Conservation (phyloP, 768 basidiomycete species). For the Rhodotorula kratochvilovae region DNA sequence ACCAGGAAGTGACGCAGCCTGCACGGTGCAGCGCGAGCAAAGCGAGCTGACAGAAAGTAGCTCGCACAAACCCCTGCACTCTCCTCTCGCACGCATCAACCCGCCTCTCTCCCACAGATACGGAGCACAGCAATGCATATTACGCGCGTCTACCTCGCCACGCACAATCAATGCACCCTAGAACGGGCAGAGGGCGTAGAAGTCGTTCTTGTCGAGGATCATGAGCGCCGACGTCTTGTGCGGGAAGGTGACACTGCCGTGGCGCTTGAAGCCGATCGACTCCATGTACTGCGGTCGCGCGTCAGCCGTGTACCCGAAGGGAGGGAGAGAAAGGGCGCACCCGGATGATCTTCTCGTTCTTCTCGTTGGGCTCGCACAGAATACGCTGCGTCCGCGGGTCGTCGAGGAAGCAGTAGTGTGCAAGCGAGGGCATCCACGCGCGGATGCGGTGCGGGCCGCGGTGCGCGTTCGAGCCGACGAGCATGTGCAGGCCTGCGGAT, state of each 20-base stretch:
- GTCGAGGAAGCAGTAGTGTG: conserved; percentile 39
- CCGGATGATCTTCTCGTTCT: conserved; percentile 33
- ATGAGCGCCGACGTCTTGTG: conserved; percentile 39
- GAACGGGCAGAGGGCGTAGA: conserved; percentile 30
- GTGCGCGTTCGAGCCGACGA: conserved; percentile 36
- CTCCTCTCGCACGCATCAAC: no score
- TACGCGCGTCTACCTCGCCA: not conserved
- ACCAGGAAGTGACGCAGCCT: no score
- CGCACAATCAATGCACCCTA: not conserved
- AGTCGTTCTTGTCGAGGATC: conserved; percentile 35
- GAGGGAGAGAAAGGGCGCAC: conserved; percentile 1
- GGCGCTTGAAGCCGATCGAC: conserved; percentile 35
- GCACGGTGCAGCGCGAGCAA: no score
- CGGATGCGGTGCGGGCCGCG: conserved; percentile 38
- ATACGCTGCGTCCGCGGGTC: conserved; percentile 38
- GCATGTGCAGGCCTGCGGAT: conserved; percentile 32
- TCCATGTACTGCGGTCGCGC: conserved; percentile 26
- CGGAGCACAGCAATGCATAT: no score
- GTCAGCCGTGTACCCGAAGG: not conserved
- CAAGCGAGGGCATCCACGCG: conserved; percentile 38
- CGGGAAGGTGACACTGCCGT: conserved; percentile 35
- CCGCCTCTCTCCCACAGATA: no score
- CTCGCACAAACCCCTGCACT: no score
- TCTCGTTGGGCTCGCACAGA: conserved; percentile 38
- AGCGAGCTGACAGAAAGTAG: no score